phyloP scores from a whole-genome alignment of 1,139 yeast genomes.

The Trichomonascaceae sp. region DNA sequence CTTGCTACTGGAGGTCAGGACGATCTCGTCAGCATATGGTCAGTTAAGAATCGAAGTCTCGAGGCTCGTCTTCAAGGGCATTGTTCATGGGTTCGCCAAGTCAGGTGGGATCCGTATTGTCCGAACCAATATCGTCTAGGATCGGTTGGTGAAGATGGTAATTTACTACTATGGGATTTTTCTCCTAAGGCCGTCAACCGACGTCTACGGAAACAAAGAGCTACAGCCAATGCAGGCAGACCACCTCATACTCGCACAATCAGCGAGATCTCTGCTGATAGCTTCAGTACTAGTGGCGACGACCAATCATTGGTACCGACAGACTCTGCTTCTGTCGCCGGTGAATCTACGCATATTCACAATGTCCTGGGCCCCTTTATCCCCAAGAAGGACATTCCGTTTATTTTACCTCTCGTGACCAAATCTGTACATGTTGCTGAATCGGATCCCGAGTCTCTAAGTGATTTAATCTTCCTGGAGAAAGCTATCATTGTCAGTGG shows the following conservation, averaged over 20 bases:
- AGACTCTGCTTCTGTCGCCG: slow-evolving; percentile 5
- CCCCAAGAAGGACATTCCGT: slow-evolving; percentile 24
- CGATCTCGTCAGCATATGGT: slow-evolving; percentile 36
- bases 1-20: slow-evolving; percentile 48
- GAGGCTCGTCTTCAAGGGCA: slow-evolving; percentile 56
- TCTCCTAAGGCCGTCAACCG: slow-evolving; percentile 49
- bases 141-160: slow-evolving; percentile 68
- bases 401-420: slow-evolving; percentile 27
- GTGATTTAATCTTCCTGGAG: slow-evolving; percentile 26
- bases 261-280: background rate
- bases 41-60: slow-evolving; percentile 24
- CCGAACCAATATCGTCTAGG: slow-evolving; percentile 49
- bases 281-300: background rate
- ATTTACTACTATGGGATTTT: slow-evolving; percentile 66
- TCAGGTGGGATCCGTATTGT: slow-evolving; percentile 40
- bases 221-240: slow-evolving; percentile 5
- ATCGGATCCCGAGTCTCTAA: slow-evolving; percentile 26
- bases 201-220: background rate
- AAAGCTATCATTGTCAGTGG: slow-evolving; percentile 23
- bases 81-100: slow-evolving; percentile 53
- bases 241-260: slow-evolving; percentile 3
- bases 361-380: slow-evolving; percentile 25
- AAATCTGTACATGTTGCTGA: slow-evolving; percentile 20
- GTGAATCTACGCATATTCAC: slow-evolving; percentile 1
- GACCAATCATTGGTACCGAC: slow-evolving; percentile 4